A percentile compares a stretch with the other conserved stretches of the same genome.
Conservation (phyloP, 805 yeast species). For the Wickerhamomyces ciferrii region DNA sequence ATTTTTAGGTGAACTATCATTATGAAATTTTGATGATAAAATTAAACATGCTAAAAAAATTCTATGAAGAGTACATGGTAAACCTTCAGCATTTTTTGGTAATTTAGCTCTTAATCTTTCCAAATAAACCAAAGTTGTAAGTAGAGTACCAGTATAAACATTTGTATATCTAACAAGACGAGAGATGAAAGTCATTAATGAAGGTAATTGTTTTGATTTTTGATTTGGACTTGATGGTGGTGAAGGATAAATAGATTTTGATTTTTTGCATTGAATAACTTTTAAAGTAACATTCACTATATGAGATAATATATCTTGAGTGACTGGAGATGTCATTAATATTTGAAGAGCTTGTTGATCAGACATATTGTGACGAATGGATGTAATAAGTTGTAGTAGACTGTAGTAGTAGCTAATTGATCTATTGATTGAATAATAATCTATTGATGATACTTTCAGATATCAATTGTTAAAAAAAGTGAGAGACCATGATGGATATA, state of each 20-base stretch:
- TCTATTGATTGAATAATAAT: no score
- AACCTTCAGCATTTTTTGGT: slow-evolving; percentile 69
- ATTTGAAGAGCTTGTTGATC: slow-evolving; percentile 53
- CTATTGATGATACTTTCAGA: no score
- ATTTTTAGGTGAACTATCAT: slow-evolving; percentile 75
- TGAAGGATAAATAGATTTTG: slow-evolving; percentile 25
- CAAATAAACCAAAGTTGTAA: slow-evolving; percentile 67
- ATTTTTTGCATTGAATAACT: slow-evolving; percentile 54
- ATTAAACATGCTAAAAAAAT: slow-evolving; percentile 71
- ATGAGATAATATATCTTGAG: slow-evolving; percentile 70
- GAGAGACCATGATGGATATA: no score
- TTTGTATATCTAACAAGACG: slow-evolving; percentile 69
- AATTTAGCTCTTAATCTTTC: slow-evolving; percentile 53
- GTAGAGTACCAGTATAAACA: slow-evolving; percentile 74
- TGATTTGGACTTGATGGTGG: slow-evolving; percentile 28
- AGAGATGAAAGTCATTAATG: slow-evolving; percentile 69
- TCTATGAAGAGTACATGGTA: slow-evolving; percentile 77
- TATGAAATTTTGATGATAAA: slow-evolving; percentile 67
- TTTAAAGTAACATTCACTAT: slow-evolving; percentile 61
- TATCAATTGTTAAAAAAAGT: no score
- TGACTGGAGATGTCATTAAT: slow-evolving; percentile 59
- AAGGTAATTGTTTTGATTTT: slow-evolving; percentile 35
- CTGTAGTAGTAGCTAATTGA: no score
- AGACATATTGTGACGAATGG: slow-evolving; percentile 25
- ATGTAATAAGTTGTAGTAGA: no score